Base-by-base conservation (phyloP, 1,284 basidiomycete genomes). In the Malassezia furfur region DNA sequence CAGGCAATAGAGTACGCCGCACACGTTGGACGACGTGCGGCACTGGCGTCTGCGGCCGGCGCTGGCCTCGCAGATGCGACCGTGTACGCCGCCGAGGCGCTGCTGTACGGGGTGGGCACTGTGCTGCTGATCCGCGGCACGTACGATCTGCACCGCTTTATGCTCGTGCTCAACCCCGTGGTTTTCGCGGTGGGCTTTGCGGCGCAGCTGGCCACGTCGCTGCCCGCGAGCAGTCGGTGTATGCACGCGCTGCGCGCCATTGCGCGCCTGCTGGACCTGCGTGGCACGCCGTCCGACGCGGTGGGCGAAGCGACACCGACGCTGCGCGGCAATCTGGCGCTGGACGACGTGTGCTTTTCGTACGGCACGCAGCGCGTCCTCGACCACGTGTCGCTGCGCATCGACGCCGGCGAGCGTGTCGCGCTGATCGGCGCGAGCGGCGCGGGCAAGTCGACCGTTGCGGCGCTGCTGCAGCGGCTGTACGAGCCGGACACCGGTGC, bases 111-210 rank as follows among this genome's bases (percentile, higher is more conserved):
- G 68, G 84, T 91, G 47, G 88, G 89, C 36, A 87, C 89, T 0
- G 77, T 87, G 31, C 82, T 96, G 60, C 84, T 96, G 62, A 80
- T 83, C 5, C 79, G 80, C 4, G 88, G 87, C n/a, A 83, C 81
- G 12, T 91, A 93, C 76, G 82, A 83, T 14, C 94, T 93, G 74
- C 79, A 85, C 60, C 82, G 85, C 61, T 88, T 96, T 85, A 81
- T 94, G 43, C 82, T 91, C 76, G 86, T 88, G 22, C 83, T 94
- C 72, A 86, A 91, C 60, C 80, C 96, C 55, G 85, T 96, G 54
- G 84, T 96, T 36, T 96, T 96, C 78, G 85, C 87, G 0, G 84
- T 96, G 58, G 88, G 88, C 2, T 93, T 94, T 62, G 88, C 88
- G 1, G 84, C 85, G 22, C 87, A 90, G 73, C 81, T 91, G 63